Percentiles rank a stretch among this genome's conserved stretches.
phyloP scores from a whole-genome alignment of 2,329 filamentous ascomycete species.

The Talaromyces sp. region DNA sequence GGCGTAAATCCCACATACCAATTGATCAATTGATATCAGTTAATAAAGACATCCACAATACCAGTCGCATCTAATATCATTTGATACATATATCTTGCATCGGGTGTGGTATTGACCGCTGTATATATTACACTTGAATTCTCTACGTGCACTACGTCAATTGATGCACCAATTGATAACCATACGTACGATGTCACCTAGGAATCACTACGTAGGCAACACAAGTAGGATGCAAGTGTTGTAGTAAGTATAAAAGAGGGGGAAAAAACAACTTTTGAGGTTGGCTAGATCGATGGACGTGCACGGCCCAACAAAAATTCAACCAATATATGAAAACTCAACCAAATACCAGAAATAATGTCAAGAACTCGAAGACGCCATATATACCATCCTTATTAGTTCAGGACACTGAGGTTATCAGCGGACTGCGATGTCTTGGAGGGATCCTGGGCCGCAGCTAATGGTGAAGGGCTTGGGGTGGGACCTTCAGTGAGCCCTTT shows the following conservation, averaged over 20 bases:
- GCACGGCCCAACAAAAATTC: background rate
- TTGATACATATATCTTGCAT: no score
- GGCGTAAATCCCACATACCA: no score
- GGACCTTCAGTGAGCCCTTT: slow-evolving; percentile 67
- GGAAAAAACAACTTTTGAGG: background rate
- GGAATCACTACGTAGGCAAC: background rate
- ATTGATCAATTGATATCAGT: no score
- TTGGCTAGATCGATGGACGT: background rate
- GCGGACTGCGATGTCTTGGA: background rate
- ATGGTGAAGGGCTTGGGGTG: slow-evolving; percentile 19
- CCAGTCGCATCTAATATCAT: no score
- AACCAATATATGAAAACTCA: background rate
- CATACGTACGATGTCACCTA: no score
- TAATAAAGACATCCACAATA: no score
- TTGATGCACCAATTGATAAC: no score
- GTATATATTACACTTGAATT: no score
- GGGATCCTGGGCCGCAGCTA: slow-evolving; percentile 2
- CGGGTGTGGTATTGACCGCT: no score
- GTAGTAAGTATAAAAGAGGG: background rate
- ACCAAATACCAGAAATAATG: background rate
- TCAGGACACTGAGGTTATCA: background rate
- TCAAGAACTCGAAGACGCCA: background rate
- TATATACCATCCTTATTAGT: background rate
- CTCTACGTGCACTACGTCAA: no score
- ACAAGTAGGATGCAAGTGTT: background rate